phyloP scores from a whole-genome alignment of 768 basidiomycete species.

The Amyloporia xantha region DNA sequence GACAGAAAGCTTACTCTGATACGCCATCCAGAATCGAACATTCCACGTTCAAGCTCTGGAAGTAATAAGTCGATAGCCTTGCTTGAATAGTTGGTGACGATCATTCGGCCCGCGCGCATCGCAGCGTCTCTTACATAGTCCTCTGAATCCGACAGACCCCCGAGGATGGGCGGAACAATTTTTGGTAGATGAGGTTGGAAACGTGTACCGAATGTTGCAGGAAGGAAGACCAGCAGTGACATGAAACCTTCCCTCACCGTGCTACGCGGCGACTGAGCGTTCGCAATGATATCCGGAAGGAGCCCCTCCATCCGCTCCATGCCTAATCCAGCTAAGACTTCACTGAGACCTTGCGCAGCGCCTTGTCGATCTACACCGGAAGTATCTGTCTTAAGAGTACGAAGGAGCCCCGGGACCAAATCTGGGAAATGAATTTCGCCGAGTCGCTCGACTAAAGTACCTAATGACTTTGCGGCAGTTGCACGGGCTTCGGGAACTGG shows the following conservation, averaged over 20 bases:
- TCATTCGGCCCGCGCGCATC: slow-evolving; percentile 98
- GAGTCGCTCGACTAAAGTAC: slow-evolving; percentile 92
- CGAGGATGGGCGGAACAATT: slow-evolving; percentile 88
- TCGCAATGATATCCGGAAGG: slow-evolving; percentile 88
- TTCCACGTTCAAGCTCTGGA: slow-evolving; percentile 89
- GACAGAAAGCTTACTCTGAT: slow-evolving; percentile 60
- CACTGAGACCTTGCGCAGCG: slow-evolving; percentile 93
- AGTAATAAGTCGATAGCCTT: slow-evolving; percentile 91
- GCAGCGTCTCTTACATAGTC: slow-evolving; percentile 96
- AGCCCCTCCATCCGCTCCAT: slow-evolving; percentile 95
- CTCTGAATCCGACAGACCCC: slow-evolving; percentile 86
- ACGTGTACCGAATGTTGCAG: slow-evolving; percentile 91
- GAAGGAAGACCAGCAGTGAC: slow-evolving; percentile 91
- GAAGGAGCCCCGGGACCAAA: slow-evolving; percentile 81
- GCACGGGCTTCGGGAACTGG: slow-evolving; percentile 97
- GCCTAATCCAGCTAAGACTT: slow-evolving; percentile 93
- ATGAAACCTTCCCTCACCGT: slow-evolving; percentile 98
- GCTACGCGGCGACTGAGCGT: slow-evolving; percentile 81
- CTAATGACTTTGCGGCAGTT: slow-evolving; percentile 93
- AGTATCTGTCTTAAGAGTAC: slow-evolving; percentile 86
- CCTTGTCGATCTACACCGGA: slow-evolving; percentile 97
- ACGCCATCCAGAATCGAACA: slow-evolving; percentile 94
- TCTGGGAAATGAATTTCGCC: slow-evolving; percentile 96
- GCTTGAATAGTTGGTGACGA: slow-evolving; percentile 88
- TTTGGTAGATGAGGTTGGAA: slow-evolving; percentile 95